Evolutionary conservation across 768 basidiomycete species (phyloP), one percentile per base, ranked within the genome.

Genomic region (Chalciporus pseudorubinellus): DNA sequence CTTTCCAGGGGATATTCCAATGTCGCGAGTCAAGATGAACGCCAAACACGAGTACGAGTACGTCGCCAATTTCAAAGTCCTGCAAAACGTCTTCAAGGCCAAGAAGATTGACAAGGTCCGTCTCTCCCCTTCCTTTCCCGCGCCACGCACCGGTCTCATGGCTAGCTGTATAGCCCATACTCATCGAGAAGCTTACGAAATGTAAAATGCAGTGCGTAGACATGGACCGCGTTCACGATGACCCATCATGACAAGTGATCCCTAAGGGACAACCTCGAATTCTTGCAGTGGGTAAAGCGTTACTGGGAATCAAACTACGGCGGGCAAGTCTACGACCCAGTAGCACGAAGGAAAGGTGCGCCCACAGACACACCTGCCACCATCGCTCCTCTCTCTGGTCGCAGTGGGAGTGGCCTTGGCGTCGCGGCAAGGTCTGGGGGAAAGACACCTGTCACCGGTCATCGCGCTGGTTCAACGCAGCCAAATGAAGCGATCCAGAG

Each of bases 41-140:
- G 94, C 97, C 39, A 94, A 85, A 74, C 90, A 92, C 64, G 92
- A 97, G 67, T 98, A 97, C 74, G 95, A 98, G 70, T 98, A 84
- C 65, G 72, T 98, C 48, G 88, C 83, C 22, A 99, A 99, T 74
- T 98, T 83, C 80, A 98, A 98, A 72, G 80, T 98, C 66, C 74
- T 99, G 70, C 97, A 99, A 70, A 93, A 85, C 62, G 67, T 80
- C 36, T 98, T 99, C 85, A 92, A 93, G 67, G 67, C 78, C 13
- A 89, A 98, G 71, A 89, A 92, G 73, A 87, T 99, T 57, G 95
- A 98, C 71, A 98, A 95, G 86, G 93, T 63, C 22, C 80, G 61
- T 66, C 78, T 64, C 10, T 24, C 21, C 19, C 28, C 56, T 19
- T 24, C 13, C 33, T 33, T 39, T 14, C 45, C 16, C 14, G 18